These are phyloP conservation scores for Tirmania nivea DNA, from an alignment of 495 filamentous ascomycete genomes.

Conservation along the genomic window DNA sequence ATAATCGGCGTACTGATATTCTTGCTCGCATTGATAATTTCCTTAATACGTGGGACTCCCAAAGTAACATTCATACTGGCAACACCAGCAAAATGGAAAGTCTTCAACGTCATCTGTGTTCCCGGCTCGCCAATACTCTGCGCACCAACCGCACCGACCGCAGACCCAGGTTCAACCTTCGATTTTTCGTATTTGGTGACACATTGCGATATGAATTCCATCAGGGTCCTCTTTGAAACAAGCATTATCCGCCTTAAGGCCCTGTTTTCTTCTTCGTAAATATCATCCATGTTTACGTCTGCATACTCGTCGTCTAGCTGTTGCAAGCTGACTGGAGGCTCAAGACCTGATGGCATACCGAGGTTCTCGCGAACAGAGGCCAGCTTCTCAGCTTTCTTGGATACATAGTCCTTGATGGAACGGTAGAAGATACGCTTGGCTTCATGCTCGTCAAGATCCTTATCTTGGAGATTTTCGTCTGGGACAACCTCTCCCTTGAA, in stretches of 20 bases:
- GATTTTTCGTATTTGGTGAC: conserved; percentile 75
- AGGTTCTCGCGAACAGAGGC: conserved; percentile 25
- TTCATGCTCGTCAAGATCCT: conserved; percentile 62
- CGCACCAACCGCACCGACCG: conserved; percentile 86
- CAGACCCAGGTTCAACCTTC: conserved; percentile 79
- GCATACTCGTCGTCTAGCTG: background rate
- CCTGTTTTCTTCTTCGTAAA: conserved; percentile 7
- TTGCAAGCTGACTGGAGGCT: background rate
- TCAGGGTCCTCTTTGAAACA: conserved; percentile 49
- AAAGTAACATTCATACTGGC: conserved; percentile 97
- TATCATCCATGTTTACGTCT: conserved; percentile 3
- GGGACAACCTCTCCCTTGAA: conserved; percentile 23
- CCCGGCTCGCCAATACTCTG: conserved; percentile 96
- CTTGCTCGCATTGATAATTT: conserved; percentile 96
- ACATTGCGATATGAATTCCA: conserved; percentile 58
- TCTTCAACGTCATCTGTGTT: conserved; percentile 98
- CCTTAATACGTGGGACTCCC: conserved; percentile 97
- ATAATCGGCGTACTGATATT: conserved; percentile 88
- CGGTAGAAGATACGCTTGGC: conserved; percentile 63
- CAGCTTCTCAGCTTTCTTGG: conserved; percentile 33
- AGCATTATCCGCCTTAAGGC: conserved; percentile 52
- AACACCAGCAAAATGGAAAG: conserved; percentile 99
- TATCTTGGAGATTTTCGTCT: conserved; percentile 28
- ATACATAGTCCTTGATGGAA: conserved; percentile 48
- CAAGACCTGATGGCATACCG: background rate